phyloP scores from a whole-genome alignment of 192 early-diverging fungal genomes.

The Funneliformis mosseae region DNA sequence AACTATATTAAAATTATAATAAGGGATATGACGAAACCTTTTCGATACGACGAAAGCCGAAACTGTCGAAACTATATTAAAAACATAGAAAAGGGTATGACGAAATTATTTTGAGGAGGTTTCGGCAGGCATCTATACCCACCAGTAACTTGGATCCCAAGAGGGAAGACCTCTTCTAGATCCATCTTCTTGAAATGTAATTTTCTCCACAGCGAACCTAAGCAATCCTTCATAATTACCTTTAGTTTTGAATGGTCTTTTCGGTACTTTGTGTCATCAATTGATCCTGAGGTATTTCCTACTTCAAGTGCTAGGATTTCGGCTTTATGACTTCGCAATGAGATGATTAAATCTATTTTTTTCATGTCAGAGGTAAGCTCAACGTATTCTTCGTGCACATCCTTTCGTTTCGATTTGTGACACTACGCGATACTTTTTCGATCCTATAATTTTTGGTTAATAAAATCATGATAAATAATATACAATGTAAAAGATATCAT shows the following conservation, averaged over 20 bases:
- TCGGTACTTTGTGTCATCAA: conserved; percentile 10
- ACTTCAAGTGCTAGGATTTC: conserved; percentile 27
- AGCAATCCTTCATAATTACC: conserved; percentile 5
- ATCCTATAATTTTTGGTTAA: conserved; percentile 7
- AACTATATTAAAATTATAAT: too few relatives aligned
- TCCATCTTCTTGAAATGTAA: conserved; percentile 11
- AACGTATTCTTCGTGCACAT: conserved; percentile 23
- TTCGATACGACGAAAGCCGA: too few relatives aligned
- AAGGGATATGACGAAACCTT: too few relatives aligned
- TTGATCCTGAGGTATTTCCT: conserved; percentile 22
- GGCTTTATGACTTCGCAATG: conserved; percentile 8
- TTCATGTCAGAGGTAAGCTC: neutral
- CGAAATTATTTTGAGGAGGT: too few relatives aligned
- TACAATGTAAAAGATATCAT: neutral
- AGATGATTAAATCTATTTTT: conserved; percentile 20
- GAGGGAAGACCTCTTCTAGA: conserved; percentile 7
- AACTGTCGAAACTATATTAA: too few relatives aligned
- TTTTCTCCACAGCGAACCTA: conserved; percentile 2
- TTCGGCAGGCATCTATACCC: too few relatives aligned
- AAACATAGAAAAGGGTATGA: too few relatives aligned
- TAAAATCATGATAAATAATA: neutral
- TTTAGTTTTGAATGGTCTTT: conserved; percentile 19
- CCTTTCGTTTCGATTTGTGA: conserved; percentile 20
- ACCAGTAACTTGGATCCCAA: conserved; percentile 23
- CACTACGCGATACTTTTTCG: conserved; percentile 23